phyloP scores from a whole-genome alignment of 225 moss, liverwort and hornwort species.

The Marchantia paleacea region DNA sequence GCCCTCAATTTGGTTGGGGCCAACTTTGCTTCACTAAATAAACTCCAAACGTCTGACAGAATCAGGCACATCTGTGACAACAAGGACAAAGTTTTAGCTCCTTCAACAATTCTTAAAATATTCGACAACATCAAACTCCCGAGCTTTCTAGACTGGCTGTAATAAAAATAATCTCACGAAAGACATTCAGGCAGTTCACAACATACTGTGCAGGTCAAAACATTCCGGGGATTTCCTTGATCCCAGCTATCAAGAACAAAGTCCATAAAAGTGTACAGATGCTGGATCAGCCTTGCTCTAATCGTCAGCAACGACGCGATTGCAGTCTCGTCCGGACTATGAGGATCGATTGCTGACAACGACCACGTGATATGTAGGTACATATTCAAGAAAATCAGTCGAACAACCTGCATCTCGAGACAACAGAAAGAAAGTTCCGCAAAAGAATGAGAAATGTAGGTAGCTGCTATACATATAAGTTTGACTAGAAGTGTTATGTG shows the following conservation, averaged over 20 bases:
- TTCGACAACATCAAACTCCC: background rate
- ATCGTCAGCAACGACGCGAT: slow-evolving; percentile 59
- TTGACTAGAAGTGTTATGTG: too few relatives aligned
- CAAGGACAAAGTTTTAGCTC: background rate
- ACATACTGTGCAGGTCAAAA: slow-evolving; percentile 80
- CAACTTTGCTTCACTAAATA: slow-evolving; percentile 81
- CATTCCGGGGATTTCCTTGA: slow-evolving; percentile 51
- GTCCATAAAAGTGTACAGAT: slow-evolving; percentile 53
- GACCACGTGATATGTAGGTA: slow-evolving; percentile 77
- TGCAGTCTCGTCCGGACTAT: slow-evolving; percentile 61
- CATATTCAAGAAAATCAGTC: slow-evolving; percentile 73
- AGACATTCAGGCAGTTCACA: slow-evolving; percentile 5
- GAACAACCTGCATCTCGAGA: slow-evolving; percentile 59
- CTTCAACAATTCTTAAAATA: background rate
- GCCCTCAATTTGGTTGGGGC: slow-evolving; percentile 64
- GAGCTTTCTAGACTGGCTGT: background rate
- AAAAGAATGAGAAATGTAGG: background rate
- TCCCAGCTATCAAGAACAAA: slow-evolving; percentile 70
- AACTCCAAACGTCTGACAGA: slow-evolving; percentile 83
- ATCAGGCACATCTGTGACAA: slow-evolving; percentile 70
- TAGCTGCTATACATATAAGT: background rate
- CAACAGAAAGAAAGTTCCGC: background rate
- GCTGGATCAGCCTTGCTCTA: slow-evolving; percentile 60
- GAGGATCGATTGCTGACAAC: slow-evolving; percentile 61
- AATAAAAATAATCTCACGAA: background rate